Evolutionary conservation across 73 alveolate genomes (phyloP).

Genomic region (Paraurostyla sp.): DNA sequence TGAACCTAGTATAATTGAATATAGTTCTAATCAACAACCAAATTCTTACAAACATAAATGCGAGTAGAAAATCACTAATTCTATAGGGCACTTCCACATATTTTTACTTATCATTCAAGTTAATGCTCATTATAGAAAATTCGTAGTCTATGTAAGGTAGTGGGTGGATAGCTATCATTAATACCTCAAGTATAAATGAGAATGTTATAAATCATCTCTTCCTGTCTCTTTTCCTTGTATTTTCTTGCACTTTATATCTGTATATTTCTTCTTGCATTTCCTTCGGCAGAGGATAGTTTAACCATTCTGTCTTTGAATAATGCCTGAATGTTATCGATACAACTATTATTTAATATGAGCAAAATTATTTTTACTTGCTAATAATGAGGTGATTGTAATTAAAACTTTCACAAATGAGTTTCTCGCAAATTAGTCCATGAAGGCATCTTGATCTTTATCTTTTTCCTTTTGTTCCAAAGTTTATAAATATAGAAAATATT

Average conservation of each 20-base stretch:
- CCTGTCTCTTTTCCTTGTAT: constrained; percentile 18
- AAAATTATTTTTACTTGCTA: constrained; percentile 7
- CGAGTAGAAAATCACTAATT: constrained; percentile 59
- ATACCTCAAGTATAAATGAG: neutral
- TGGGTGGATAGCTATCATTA: constrained; percentile 46
- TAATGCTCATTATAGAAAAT: neutral
- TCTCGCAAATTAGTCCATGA: too few species aligned
- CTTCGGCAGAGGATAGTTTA: constrained; percentile 42
- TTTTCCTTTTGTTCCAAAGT: neutral
- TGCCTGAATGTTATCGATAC: constrained; percentile 42
- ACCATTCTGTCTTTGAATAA: constrained; percentile 42
- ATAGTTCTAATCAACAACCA: constrained; percentile 63
- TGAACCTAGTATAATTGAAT: constrained; percentile 72
- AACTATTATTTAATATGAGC: neutral
- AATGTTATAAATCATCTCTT: neutral
- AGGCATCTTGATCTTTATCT: neutral
- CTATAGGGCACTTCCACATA: constrained; percentile 42
- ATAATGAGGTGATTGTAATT: constrained; percentile 27
- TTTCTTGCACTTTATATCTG: constrained; percentile 42
- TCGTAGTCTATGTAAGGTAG: constrained; percentile 29
- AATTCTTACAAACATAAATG: constrained; percentile 73
- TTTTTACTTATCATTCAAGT: neutral
- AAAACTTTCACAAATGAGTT: constrained; percentile 44
- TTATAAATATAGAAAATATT: neutral
- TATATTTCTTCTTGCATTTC: constrained; percentile 44